Evolutionary conservation across 208 protist species (phyloP).

Genomic region (Strigomonas culicis): DNA sequence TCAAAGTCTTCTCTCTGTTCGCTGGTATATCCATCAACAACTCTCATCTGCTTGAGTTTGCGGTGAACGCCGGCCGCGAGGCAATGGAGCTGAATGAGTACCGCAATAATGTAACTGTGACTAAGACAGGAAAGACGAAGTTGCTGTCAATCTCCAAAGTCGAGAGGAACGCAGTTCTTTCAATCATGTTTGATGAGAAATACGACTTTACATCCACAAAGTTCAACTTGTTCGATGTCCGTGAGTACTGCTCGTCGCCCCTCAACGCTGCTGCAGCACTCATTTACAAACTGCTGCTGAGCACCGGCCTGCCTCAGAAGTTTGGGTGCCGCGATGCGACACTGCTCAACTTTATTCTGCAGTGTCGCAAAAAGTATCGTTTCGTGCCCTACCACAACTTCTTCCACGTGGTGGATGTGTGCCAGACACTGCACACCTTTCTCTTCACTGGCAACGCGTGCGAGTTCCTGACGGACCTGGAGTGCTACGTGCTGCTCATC

Average conservation of each 20-base stretch:
- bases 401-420: conserved; percentile 82
- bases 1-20: conserved; percentile 53
- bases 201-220: conserved; percentile 56
- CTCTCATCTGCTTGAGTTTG: conserved; percentile 53
- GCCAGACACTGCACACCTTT: conserved; percentile 76
- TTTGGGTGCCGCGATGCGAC: conserved; percentile 65
- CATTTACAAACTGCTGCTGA: conserved; percentile 44
- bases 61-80: conserved; percentile 42
- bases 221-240: conserved; percentile 70
- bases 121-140: conserved; percentile 10
- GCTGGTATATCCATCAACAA: conserved; percentile 63
- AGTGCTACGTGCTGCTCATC: conserved; percentile 77
- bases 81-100: conserved; percentile 63
- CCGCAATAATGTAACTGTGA: conserved; percentile 21
- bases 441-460: conserved; percentile 41
- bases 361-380: conserved; percentile 79
- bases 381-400: conserved; percentile 89
- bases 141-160: conserved; percentile 30
- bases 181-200: conserved; percentile 23
- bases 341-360: conserved; percentile 77
- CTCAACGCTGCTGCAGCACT: conserved; percentile 51
- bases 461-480: conserved; percentile 63
- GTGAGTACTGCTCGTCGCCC: conserved; percentile 35
- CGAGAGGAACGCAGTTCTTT: conserved; percentile 36
- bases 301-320: conserved; percentile 64